A percentile compares a stretch with the other conserved stretches of the same genome.
Conservation (phyloP, 176 grass and related monocot species). For the Neostapfia colusana region DNA sequence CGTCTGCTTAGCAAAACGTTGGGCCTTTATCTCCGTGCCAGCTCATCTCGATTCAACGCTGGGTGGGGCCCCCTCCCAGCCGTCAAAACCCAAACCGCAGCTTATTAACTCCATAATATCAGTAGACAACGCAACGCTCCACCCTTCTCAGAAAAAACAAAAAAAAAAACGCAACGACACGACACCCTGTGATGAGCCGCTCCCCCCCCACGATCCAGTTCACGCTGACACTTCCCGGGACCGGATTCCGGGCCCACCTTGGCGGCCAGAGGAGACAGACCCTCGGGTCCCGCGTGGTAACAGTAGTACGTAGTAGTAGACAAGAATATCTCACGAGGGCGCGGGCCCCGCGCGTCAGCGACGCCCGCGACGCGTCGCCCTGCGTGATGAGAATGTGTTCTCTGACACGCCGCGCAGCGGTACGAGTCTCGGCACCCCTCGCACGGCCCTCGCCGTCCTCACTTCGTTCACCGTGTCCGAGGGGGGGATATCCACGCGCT, state of each 20-base stretch:
- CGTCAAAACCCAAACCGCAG: conserved; percentile 47
- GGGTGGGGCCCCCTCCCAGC: background rate
- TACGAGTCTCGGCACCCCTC: conserved; percentile 34
- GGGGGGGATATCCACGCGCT: conserved; percentile 39
- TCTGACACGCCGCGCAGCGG: conserved; percentile 25
- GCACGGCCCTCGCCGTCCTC: conserved; percentile 31
- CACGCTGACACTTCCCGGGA: background rate
- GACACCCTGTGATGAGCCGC: background rate
- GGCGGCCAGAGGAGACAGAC: fast-evolving
- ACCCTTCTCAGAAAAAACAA: too few species aligned
- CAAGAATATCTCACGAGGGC: conserved; percentile 34
- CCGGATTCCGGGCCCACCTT: fast-evolving
- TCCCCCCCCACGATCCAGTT: fast-evolving
- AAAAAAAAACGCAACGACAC: background rate
- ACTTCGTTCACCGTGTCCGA: background rate
- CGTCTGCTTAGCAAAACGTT: background rate
- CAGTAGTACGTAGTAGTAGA: background rate
- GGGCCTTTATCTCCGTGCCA: too few species aligned
- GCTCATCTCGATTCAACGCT: conserved; percentile 28
- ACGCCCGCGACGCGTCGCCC: conserved; percentile 21
- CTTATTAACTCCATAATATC: too few species aligned
- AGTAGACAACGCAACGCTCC: too few species aligned
- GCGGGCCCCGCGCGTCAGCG: background rate
- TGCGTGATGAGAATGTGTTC: conserved; percentile 38
- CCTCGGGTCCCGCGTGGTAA: fast-evolving